Evolutionary conservation across 2,329 filamentous ascomycete genomes (phyloP), one percentile per base, ranked within the genome.

Genomic region (Geosmithia flava): DNA sequence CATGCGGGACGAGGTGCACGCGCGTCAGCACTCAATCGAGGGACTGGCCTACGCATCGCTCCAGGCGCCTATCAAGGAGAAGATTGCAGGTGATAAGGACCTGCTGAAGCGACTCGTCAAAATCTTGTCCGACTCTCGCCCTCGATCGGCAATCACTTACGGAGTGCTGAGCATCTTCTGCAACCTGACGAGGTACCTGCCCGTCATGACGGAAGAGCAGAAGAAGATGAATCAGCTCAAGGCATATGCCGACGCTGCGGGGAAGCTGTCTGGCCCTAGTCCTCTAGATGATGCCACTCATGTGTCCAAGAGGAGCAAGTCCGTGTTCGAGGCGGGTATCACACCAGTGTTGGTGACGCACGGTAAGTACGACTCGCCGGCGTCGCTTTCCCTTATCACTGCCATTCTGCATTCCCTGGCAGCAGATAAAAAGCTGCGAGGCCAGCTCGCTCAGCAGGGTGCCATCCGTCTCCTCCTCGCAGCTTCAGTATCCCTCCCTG

Each of bases 141-240:
- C 78, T 11, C 80, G 81, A 53, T 84, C 85, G 1, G 81, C 85
- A 13, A 70, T 85, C 20, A 83, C 89, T 0, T 96, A 95, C 59
- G 91, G 91, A 45, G 85, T 81, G 17, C 72, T 98, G 41, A 95
- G 85, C 59, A 85, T 96, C 48, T 76, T 97, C 54, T 72, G 80
- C 48, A 96, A 97, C 59, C 69, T 98, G 47, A 95, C 88, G 15
- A 74, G 78, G 29, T 97, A 95, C 61, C 75, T 79, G 41, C 89
- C 89, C 7, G 71, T 72, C 7, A 72, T 90, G 41, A 83, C 87
- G 0, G 91, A 96, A 53, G 93, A 98, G 64, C 85, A 96, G 58
- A 93, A 91, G 68, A 88, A 87, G 59, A 87, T 98, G 69, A 78
- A 78, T 6, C 87, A 98, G 62, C 76, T 98, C 43, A 96, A 95